Conservation (phyloP, 139 green algal genomes). For the Chlamydomonas schloesseri region DNA sequence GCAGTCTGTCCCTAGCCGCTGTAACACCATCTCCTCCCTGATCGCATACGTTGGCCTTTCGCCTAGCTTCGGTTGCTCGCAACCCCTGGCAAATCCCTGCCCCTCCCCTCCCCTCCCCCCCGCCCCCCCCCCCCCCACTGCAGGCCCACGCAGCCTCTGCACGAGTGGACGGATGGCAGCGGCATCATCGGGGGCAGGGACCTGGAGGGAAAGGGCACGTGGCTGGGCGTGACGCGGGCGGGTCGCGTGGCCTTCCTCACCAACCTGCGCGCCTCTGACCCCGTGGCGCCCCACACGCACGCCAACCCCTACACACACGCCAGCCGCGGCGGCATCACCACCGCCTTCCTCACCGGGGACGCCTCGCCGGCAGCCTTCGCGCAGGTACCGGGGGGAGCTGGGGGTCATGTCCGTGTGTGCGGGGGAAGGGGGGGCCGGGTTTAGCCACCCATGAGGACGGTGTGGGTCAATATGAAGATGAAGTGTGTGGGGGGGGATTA, state of each 20-base stretch:
- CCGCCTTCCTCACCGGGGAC: constrained; percentile 58
- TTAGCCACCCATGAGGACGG: background rate
- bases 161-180: constrained; percentile 67
- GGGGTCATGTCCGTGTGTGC: too few species aligned
- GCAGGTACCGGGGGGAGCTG: constrained; percentile 19
- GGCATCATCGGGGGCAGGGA: constrained; percentile 73
- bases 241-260: constrained; percentile 76
- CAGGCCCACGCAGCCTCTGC: constrained; percentile 66
- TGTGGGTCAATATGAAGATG: too few species aligned
- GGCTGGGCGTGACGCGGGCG: constrained; percentile 69
- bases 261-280: constrained; percentile 65
- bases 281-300: background rate
- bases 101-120: too few species aligned
- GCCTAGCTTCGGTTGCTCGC: background rate
- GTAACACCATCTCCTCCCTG: too few species aligned
- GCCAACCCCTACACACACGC: background rate
- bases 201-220: constrained; percentile 68
- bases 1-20: too few species aligned
- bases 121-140: background rate
- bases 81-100: background rate
- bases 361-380: constrained; percentile 50
- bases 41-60: background rate
- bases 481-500: too few species aligned
- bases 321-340: constrained; percentile 40
- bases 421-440: too few species aligned